phyloP scores from a whole-genome alignment of 2,329 filamentous ascomycete species.

The Trichoderma sp. region DNA sequence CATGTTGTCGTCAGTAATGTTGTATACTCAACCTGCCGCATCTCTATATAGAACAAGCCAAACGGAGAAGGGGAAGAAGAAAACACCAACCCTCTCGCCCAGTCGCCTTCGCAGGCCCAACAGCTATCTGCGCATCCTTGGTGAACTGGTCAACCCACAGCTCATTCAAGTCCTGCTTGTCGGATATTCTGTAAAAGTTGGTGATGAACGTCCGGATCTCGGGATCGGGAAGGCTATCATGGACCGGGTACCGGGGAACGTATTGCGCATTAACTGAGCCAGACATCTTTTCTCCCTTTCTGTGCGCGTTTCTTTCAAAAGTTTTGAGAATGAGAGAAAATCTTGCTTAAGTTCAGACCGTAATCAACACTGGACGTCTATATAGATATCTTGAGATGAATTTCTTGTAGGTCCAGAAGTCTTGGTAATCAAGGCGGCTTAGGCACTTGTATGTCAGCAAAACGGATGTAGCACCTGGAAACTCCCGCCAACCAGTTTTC shows the following conservation, averaged over 20 bases:
- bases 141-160: slow-evolving; percentile 50
- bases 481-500: background rate
- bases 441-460: background rate
- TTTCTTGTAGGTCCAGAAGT: background rate
- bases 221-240: slow-evolving; percentile 39
- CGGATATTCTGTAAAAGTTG: slow-evolving; percentile 51
- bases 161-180: slow-evolving; percentile 47
- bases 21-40: background rate
- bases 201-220: slow-evolving; percentile 46
- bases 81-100: slow-evolving; percentile 42
- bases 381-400: background rate
- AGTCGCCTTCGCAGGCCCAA: slow-evolving; percentile 46
- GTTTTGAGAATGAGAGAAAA: background rate
- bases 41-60: background rate
- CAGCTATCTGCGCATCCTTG: slow-evolving; percentile 47
- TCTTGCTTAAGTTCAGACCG: background rate
- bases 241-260: slow-evolving; percentile 40
- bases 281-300: slow-evolving; percentile 26
- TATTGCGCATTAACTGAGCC: slow-evolving; percentile 36
- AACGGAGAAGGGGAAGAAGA: background rate
- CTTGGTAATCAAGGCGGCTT: slow-evolving; percentile 5
- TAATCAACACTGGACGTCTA: background rate
- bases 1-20: background rate
- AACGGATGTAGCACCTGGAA: background rate
- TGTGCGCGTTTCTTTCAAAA: background rate